Evolutionary conservation across 306 rosid genomes (phyloP).

Genomic region (Cyamopsis tetragonoloba): DNA sequence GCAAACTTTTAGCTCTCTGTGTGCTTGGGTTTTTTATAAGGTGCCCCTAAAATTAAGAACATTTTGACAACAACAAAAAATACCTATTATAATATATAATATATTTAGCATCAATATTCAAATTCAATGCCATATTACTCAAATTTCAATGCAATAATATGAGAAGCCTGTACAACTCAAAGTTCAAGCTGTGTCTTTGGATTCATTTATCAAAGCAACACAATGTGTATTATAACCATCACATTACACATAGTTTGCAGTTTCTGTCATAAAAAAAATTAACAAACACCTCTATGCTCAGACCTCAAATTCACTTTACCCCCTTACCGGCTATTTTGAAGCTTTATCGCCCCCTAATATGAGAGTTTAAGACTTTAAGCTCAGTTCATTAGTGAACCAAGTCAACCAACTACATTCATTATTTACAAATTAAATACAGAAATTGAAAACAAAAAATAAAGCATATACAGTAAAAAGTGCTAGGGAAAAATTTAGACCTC

Average conservation of each 20-base stretch:
- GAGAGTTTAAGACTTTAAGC: background rate
- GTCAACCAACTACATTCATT: background rate
- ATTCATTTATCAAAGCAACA: background rate
- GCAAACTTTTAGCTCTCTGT: conserved; percentile 95
- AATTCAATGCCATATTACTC: background rate
- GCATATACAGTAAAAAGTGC: background rate
- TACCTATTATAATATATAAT: background rate
- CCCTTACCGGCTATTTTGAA: background rate
- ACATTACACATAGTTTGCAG: background rate
- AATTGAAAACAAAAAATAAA: background rate
- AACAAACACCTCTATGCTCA: background rate
- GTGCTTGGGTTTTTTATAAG: conserved; percentile 94
- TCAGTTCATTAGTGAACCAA: background rate
- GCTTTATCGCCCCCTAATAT: background rate
- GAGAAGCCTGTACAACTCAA: background rate
- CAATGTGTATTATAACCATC: background rate
- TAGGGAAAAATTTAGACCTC: background rate
- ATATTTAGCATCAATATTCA: background rate
- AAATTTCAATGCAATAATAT: conserved; percentile 13
- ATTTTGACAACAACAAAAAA: conserved; percentile 15
- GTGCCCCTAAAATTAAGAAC: conserved; percentile 65
- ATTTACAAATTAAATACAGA: background rate
- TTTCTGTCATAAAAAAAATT: background rate
- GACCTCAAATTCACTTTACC: background rate
- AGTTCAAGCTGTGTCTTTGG: background rate